Base-by-base conservation (phyloP, 768 basidiomycete species). In the Postia placenta region DNA sequence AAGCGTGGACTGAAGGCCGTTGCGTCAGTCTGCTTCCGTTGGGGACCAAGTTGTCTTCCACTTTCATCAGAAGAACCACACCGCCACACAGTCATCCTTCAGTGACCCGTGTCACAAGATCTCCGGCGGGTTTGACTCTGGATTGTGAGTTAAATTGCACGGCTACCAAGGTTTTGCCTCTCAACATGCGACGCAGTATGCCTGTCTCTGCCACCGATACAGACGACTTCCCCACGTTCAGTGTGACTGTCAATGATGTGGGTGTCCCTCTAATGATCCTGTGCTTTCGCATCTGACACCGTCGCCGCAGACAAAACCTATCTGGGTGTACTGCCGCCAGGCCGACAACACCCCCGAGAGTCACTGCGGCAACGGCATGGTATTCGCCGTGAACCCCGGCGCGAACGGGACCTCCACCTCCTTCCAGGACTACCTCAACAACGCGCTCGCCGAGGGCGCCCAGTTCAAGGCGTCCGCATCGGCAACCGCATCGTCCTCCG, bases 361-460 rank as follows among this genome's bases (percentile, higher is more conserved):
- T 50, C 82, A 85, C 62, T 83, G 83, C 55, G 79, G 80, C 47
- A 56, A 65, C 51, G 81, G 81, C 56, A 83, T 85, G 81, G 79
- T 85, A 37, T 82, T 83, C 59, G 74, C 79, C 17, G 73, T 83
- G 60, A 83, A 85, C 65, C 80, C 79, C 63, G 78, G 77, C 30
- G 56, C 66, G 2, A 76, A 76, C 55, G 79, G 74, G 50, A 52
- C 69, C 37, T 61, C 75, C 42, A 82, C 82, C 66, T 81, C 81
- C 5, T 83, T 83, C 69, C 65, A 68, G 40, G 75, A 75, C 57
- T 82, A 83, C 72, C 76, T 81, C 68, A 67, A 72, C 12, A 60
- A 79, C 28, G 80, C 81, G 27, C 68, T 81, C 39, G 75, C 74
- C 2, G 62, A 79, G 43, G 81, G 80, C 49, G 74, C 74, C 23